Evolutionary conservation across 345 rosid species (phyloP).

Genomic region (Moringa oleifera): DNA sequence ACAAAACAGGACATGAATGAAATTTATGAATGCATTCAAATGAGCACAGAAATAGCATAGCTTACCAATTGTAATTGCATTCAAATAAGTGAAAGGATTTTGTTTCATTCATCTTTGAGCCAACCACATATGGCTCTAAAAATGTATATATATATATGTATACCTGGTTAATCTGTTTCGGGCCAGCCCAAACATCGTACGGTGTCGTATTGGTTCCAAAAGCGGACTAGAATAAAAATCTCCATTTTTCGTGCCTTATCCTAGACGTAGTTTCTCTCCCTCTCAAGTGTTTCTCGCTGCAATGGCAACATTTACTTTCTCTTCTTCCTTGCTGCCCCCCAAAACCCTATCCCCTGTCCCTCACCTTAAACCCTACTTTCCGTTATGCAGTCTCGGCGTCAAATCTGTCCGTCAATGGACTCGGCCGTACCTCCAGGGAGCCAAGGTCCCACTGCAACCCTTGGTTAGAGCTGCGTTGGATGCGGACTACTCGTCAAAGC

Average conservation of each 20-base stretch:
- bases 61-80: too few relatives aligned
- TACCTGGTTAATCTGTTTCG: too few relatives aligned
- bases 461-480: slow-evolving; percentile 46
- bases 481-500: slow-evolving; percentile 56
- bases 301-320: slow-evolving; percentile 52
- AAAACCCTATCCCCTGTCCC: slow-evolving; percentile 31
- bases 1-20: too few relatives aligned
- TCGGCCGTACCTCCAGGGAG: slow-evolving; percentile 12
- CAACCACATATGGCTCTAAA: too few relatives aligned
- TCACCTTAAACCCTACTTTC: slow-evolving; percentile 5
- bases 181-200: too few relatives aligned
- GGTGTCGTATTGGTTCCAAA: not conserved
- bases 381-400: slow-evolving; percentile 11
- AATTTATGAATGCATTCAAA: too few relatives aligned
- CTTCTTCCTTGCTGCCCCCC: slow-evolving; percentile 32
- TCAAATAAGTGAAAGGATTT: too few relatives aligned
- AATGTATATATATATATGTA: too few relatives aligned
- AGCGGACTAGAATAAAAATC: not conserved
- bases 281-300: not conserved
- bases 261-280: slow-evolving; percentile 8
- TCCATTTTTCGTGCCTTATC: not conserved
- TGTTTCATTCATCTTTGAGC: too few relatives aligned
- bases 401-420: not conserved
- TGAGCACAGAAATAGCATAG: too few relatives aligned
- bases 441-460: too few relatives aligned